These are phyloP conservation scores for Pulveroboletus sp. DNA, from an alignment of 768 basidiomycete genomes.

Conservation along the genomic window DNA sequence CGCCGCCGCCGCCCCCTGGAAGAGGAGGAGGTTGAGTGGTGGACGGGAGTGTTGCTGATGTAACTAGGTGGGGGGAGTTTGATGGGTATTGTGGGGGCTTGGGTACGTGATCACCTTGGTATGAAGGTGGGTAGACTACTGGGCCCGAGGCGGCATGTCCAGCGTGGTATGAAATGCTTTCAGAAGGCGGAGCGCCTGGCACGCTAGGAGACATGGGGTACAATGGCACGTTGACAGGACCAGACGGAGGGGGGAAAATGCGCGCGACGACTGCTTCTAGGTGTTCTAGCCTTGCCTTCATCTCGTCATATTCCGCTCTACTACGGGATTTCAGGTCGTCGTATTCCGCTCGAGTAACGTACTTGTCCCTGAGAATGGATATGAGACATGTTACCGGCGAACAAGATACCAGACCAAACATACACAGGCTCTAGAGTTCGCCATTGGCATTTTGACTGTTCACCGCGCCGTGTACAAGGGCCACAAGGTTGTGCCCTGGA, in stretches of 20 bases:
- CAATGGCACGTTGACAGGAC: slow-evolving; percentile 27
- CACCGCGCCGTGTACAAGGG: slow-evolving; percentile 76
- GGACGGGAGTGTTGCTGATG: slow-evolving; percentile 18
- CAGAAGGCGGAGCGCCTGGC: slow-evolving; percentile 25
- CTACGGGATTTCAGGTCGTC: slow-evolving; percentile 66
- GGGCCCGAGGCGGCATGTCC: slow-evolving; percentile 26
- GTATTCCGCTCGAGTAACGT: slow-evolving; percentile 73
- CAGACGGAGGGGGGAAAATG: slow-evolving; percentile 28
- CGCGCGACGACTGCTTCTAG: slow-evolving; percentile 56
- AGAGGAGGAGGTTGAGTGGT: slow-evolving; percentile 17
- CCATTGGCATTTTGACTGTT: slow-evolving; percentile 82
- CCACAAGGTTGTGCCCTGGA: slow-evolving; percentile 75
- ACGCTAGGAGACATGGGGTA: slow-evolving; percentile 31
- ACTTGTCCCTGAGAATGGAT: slow-evolving; percentile 59
- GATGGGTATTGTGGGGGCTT: slow-evolving; percentile 28
- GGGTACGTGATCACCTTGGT: slow-evolving; percentile 22
- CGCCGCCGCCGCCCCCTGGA: slow-evolving; percentile 9
- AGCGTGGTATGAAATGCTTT: slow-evolving; percentile 27
- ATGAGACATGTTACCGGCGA: slow-evolving; percentile 12
- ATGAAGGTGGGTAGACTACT: slow-evolving; percentile 26
- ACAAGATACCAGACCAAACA: slow-evolving; percentile 28
- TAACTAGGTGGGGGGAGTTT: slow-evolving; percentile 26
- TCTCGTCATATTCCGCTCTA: slow-evolving; percentile 43
- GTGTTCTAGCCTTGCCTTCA: slow-evolving; percentile 61
- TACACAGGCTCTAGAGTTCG: slow-evolving; percentile 79